A percentile compares a stretch with the other conserved stretches of the same genome.
phyloP scores from a whole-genome alignment of 169 alveolate species.

The Neospora caninum region DNA sequence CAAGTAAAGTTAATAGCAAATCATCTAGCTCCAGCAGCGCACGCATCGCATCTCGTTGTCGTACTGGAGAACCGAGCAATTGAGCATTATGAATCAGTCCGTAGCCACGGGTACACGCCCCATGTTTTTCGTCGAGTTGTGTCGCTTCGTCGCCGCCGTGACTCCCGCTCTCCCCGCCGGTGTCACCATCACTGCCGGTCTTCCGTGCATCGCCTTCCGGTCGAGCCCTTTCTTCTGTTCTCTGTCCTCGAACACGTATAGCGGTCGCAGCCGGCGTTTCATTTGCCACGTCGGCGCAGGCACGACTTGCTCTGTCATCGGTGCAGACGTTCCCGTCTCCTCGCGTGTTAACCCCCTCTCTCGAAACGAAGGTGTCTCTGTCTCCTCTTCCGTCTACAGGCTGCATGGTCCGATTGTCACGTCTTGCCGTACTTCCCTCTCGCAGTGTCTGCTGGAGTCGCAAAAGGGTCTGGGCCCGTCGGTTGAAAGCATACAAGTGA shows the following conservation, averaged over 20 bases:
- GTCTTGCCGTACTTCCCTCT: too few species aligned
- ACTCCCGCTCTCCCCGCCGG: neutral
- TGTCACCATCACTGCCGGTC: neutral
- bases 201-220: too few species aligned
- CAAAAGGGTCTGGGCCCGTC: conserved; percentile 23
- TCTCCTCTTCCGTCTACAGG: too few species aligned
- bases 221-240: too few species aligned
- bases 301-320: neutral
- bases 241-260: too few species aligned
- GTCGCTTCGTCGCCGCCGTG: neutral
- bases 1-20: conserved; percentile 15
- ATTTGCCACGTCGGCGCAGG: neutral
- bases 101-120: neutral
- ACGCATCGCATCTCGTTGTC: neutral
- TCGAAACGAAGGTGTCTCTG: too few species aligned
- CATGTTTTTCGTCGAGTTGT: neutral
- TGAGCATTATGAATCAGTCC: neutral
- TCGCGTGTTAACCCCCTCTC: neutral
- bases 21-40: conserved; percentile 40
- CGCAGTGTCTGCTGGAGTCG: neutral
- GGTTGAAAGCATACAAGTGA: conserved; percentile 46
- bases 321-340: neutral
- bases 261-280: too few species aligned
- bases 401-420: too few species aligned
- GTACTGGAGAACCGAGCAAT: neutral